Conservation (phyloP, 78 protist genomes). For the Chrysochromulina tobinii region DNA sequence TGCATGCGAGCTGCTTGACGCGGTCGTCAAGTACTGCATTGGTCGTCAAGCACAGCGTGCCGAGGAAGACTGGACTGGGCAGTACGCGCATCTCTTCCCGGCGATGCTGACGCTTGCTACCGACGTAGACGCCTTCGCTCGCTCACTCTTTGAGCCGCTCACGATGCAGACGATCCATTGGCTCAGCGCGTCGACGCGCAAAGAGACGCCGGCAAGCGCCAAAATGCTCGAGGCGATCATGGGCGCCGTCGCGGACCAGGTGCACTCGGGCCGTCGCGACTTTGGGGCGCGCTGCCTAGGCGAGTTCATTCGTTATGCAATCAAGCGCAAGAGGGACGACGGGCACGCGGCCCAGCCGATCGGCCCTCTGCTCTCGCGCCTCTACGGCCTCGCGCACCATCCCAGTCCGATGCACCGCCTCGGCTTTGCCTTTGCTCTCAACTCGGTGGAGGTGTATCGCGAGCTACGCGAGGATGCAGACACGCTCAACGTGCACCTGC, state of each 20-base stretch:
- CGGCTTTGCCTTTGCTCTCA: not conserved
- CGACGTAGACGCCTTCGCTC: not conserved
- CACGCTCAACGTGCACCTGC: not conserved
- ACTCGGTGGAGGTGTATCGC: not conserved
- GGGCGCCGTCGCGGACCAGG: not conserved
- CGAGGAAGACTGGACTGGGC: not conserved
- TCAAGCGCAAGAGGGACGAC: not conserved
- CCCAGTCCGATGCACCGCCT: not conserved
- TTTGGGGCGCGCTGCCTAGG: not conserved
- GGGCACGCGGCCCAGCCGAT: not conserved
- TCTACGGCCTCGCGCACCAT: not conserved
- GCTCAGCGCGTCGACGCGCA: not conserved
- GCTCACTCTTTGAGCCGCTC: not conserved
- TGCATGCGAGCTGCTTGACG: slow-evolving; percentile 21
- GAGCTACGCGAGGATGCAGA: not conserved
- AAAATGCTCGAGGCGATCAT: not conserved
- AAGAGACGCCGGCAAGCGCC: not conserved
- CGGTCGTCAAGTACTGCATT: not conserved
- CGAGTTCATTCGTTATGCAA: not conserved
- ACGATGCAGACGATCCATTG: not conserved
- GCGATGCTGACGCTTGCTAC: not conserved
- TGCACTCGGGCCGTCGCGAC: not conserved
- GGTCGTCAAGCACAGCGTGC: not conserved
- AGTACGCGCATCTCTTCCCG: not conserved
- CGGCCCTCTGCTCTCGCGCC: not conserved